A percentile compares a stretch with the other conserved stretches of the same genome.
phyloP scores from a whole-genome alignment of 2,329 filamentous ascomycete species.

The Colletotrichum ledebouriae region DNA sequence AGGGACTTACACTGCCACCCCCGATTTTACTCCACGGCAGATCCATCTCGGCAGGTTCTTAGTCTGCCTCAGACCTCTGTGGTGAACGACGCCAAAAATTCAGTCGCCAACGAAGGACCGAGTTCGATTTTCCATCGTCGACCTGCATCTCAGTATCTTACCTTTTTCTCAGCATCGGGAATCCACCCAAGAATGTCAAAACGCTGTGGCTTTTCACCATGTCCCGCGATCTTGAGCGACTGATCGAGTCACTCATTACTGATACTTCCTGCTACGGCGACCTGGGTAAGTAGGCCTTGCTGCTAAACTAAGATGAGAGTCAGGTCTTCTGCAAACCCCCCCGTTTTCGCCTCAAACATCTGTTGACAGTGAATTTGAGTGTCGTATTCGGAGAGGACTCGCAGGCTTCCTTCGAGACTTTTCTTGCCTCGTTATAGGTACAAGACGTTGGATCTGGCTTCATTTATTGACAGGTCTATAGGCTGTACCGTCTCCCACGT shows the following conservation, averaged over 20 bases:
- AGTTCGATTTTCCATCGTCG: conserved; percentile 38
- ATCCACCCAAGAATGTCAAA: conserved; percentile 28
- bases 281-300: conserved; percentile 35
- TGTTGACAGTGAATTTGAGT: too few species aligned
- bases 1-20: too few species aligned
- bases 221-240: conserved; percentile 41
- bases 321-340: neutral
- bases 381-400: too few species aligned
- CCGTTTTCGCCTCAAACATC: neutral
- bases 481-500: conserved; percentile 41
- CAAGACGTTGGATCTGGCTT: neutral
- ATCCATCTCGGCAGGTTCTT: too few species aligned
- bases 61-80: neutral
- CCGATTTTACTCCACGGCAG: too few species aligned
- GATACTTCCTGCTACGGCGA: conserved; percentile 44
- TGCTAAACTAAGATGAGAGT: neutral
- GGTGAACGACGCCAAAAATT: conserved; percentile 8
- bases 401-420: too few species aligned
- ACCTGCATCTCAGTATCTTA: conserved; percentile 8
- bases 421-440: neutral
- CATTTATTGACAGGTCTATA: conserved; percentile 27
- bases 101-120: neutral
- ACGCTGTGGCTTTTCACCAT: conserved; percentile 11
- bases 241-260: conserved; percentile 42
- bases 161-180: conserved; percentile 5